Percentiles rank a stretch among this genome's conserved stretches.
Conservation (phyloP, 169 alveolate species). For the Plasmodium knowlesi region DNA sequence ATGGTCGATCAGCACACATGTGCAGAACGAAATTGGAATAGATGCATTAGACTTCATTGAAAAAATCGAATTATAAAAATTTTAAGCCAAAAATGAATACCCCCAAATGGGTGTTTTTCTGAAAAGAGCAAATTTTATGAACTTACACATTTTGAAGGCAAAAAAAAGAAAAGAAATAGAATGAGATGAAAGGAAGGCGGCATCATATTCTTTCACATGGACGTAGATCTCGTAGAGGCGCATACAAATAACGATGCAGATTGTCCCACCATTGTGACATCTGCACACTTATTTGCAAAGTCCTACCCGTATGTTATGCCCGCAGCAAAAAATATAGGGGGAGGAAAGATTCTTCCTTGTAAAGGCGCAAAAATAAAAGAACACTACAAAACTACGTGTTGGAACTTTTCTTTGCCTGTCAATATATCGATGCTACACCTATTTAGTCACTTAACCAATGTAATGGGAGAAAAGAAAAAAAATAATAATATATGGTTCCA, state of each 20-base stretch:
- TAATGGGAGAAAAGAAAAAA: not conserved
- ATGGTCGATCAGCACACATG: not conserved
- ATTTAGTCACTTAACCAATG: not conserved
- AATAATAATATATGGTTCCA: not conserved
- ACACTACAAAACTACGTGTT: not conserved
- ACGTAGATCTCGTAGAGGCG: not conserved
- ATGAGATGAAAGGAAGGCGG: not conserved
- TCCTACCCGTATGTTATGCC: not conserved
- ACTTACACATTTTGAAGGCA: not conserved
- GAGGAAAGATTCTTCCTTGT: not conserved
- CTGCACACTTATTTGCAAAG: not conserved
- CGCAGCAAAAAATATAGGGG: not conserved
- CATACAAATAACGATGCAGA: not conserved
- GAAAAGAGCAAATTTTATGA: not conserved
- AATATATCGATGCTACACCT: not conserved
- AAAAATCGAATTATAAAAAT: not conserved
- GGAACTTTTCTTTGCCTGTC: not conserved
- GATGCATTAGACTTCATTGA: not conserved
- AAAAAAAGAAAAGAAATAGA: not conserved
- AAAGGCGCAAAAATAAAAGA: not conserved
- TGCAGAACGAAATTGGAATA: not conserved
- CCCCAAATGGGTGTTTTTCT: not conserved
- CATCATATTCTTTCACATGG: not conserved
- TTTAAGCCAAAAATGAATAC: not conserved
- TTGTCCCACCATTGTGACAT: not conserved